Percentiles rank a stretch among this genome's conserved stretches.
These are phyloP conservation scores for Pyropia yezoensis DNA, from an alignment of 23 red algal genomes.

Conservation along the genomic window DNA sequence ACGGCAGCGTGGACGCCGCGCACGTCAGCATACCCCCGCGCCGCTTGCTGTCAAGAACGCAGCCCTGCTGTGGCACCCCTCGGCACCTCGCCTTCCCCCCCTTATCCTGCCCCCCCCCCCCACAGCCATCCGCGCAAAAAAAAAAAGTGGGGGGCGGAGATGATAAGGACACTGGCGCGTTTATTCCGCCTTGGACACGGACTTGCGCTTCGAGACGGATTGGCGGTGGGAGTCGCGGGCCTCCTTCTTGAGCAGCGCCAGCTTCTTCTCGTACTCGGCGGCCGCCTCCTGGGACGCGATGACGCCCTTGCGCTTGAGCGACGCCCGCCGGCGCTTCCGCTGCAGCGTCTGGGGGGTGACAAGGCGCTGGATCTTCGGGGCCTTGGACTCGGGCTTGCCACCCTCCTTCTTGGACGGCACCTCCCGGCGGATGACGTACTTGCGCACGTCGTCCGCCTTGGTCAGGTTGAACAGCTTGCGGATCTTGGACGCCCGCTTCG, in stretches of 20 bases:
- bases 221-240: slow-evolving; percentile 53
- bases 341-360: slow-evolving; percentile 83
- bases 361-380: slow-evolving; percentile 97
- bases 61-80: too few species aligned
- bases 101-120: too few species aligned
- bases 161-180: too few species aligned
- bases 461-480: slow-evolving; percentile 98
- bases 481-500: slow-evolving; percentile 93
- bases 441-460: slow-evolving; percentile 95
- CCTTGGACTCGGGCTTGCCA: slow-evolving; percentile 89
- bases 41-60: too few species aligned
- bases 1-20: too few species aligned
- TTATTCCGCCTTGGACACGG: slow-evolving; percentile 3
- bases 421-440: slow-evolving; percentile 98
- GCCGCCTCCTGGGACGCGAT: slow-evolving; percentile 50
- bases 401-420: slow-evolving; percentile 83
- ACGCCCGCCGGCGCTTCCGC: slow-evolving; percentile 82
- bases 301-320: slow-evolving; percentile 43
- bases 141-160: too few species aligned
- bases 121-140: too few species aligned
- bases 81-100: too few species aligned
- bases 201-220: slow-evolving; percentile 53
- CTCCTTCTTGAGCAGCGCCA: slow-evolving; percentile 66
- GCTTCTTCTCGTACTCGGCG: slow-evolving; percentile 90
- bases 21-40: too few species aligned